Base-by-base conservation (phyloP, 2,329 filamentous ascomycete genomes). In the Atkinsonella texensis region DNA sequence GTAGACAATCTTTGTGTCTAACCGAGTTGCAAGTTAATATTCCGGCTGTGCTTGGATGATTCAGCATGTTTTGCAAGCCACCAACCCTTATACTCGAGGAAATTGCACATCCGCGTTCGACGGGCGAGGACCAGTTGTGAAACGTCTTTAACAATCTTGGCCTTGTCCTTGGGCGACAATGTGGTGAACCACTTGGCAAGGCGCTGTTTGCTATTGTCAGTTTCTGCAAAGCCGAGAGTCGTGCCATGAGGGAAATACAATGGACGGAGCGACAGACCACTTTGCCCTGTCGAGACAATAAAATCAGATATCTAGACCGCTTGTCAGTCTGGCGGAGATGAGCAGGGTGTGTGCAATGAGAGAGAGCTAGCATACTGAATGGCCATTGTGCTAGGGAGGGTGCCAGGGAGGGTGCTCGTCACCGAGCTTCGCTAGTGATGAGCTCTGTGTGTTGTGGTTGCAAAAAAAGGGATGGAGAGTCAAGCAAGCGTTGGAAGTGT, bases 121-220 rank as follows among this genome's bases (percentile, higher is more conserved):
- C 93, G 83, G 56, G 93, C 93, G 59, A 98, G 84, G 60, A 98
- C 93, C 48, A 97, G 86, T 72, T 97, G 93, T 55, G 93, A 89
- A 63, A 98, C 93, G 77, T 98, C 93, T 73, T 98, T 98, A 79
- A 98, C 91, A 67, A 98, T 97, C 79, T 98, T 98, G 72, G 91
- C 93, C 76, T 98, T 98, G 67, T 98, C 93, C 72, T 86, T 96
- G 57, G 93, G 93, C 38, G 91, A 95, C 56, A 98, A 80, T 15
- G 93, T 98, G 51, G 90, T 95, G 74, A 98, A 98, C 93, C 93
- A 98, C 75, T 98, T 98, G 60, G 93, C 93, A 52, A 98, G 84
- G 66, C 93, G 90, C 93, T 98, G 57, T 53, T 58, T 46, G 45
- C 12, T 41, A 51, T 48, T 7, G 52, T 58, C 48, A 58, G 54